Evolutionary conservation across 257 asterid species (phyloP).

Genomic region (Jaltomata sinuosa): DNA sequence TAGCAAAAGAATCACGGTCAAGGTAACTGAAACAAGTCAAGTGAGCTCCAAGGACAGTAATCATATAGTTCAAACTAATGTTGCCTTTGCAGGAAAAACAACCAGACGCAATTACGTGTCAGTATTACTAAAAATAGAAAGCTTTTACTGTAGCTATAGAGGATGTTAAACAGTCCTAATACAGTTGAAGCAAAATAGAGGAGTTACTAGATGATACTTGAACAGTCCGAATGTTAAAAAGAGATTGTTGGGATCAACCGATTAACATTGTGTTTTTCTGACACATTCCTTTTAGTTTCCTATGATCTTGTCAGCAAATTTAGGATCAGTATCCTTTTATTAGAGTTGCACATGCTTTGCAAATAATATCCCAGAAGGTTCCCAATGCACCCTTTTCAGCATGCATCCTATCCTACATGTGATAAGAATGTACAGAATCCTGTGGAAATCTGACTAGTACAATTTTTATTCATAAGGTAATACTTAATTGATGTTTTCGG

Average conservation of each 20-base stretch:
- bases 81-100: not conserved
- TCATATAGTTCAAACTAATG: not conserved
- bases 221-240: not conserved
- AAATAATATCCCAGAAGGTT: not conserved
- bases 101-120: not conserved
- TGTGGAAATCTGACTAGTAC: not conserved
- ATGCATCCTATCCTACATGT: not conserved
- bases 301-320: not conserved
- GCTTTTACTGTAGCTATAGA: not conserved
- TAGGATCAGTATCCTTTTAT: not conserved
- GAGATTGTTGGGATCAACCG: not conserved
- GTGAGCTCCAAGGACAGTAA: not conserved
- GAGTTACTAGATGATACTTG: not conserved
- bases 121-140: not conserved
- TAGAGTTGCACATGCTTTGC: not conserved
- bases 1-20: not conserved
- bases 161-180: not conserved
- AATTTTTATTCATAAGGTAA: not conserved
- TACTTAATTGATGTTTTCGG: not conserved
- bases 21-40: not conserved
- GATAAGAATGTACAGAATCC: not conserved
- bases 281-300: not conserved
- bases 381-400: not conserved
- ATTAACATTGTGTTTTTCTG: not conserved
- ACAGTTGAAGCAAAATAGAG: not conserved